Base-by-base conservation (phyloP, 176 grass and related monocot genomes). In the Oryza meyeriana region DNA sequence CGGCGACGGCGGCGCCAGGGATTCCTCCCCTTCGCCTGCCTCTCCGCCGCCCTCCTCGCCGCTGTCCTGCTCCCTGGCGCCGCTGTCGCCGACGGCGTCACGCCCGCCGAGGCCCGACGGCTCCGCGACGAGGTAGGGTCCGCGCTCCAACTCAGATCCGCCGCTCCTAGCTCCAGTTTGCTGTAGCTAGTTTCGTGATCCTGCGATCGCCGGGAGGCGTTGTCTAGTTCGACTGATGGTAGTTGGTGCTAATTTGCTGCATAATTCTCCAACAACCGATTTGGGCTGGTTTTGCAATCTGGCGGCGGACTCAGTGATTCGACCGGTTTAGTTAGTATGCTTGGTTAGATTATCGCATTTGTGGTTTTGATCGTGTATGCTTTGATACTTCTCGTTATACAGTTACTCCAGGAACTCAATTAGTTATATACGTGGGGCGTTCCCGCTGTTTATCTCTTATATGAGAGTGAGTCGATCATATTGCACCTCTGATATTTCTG, bases 71-170 rank as follows among this genome's bases (percentile, higher is more conserved):
- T 73, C 74, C 70, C 88, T 12, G 26, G 34, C 38, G 41, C 62
- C 4, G 76, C 81, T 71, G 20, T 83, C 12, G 88, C 90, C 0
- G 90, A 94, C 71, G 92, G 94, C 34, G 94, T 96, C 24, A 81
- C 88, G 28, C 88, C 86, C 8, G 69, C 85, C 18, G 92, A 98
- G 83, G 95, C 95, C 24, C 89, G 78, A 71, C 90, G 76, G 78
- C 88, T 98, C 48, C 88, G 95, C 64, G 92, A 94, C 45, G 95
- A 98, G 95, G 95, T 94, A 82, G 32, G 62, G 34, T 22, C 44
- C 39, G 58, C n/a, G 7, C 20, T 10, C 48, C 59, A 1, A 36
- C 85, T 50, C 81, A 84, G 78, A 61, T 77, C 81, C 68, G 30
- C 64, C 22, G 0, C 30, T 88, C 64, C 17, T 8, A 58, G 73